phyloP scores from a whole-genome alignment of 208 protist genomes.

The Leishmania martiniquensis region DNA sequence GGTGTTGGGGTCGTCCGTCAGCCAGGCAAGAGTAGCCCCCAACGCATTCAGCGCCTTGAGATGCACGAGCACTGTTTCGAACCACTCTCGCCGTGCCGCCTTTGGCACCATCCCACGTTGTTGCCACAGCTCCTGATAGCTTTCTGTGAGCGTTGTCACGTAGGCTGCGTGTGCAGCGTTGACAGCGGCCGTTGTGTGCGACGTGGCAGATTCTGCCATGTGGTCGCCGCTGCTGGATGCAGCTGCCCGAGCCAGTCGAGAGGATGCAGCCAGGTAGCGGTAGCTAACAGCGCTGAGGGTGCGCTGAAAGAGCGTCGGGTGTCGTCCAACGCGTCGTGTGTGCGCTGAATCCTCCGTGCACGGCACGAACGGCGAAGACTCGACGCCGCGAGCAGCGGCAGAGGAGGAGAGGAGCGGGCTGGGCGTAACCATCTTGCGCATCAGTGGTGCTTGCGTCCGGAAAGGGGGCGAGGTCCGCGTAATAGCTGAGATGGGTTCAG shows the following conservation, averaged over 20 bases:
- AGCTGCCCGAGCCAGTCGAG: slow-evolving; percentile 8
- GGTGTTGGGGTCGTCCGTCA: slow-evolving; percentile 8
- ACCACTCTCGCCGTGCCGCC: slow-evolving; percentile 52
- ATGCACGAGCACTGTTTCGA: slow-evolving; percentile 47
- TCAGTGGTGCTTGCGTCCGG: neutral
- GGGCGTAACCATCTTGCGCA: neutral
- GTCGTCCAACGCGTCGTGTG: slow-evolving; percentile 26
- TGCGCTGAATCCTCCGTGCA: slow-evolving; percentile 56
- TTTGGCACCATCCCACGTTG: slow-evolving; percentile 20
- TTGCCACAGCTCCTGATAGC: slow-evolving; percentile 32
- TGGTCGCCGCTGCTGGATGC: neutral
- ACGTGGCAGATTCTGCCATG: neutral
- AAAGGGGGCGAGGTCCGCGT: neutral
- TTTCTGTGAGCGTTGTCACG: slow-evolving; percentile 12
- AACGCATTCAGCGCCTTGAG: slow-evolving; percentile 22
- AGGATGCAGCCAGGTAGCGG: slow-evolving; percentile 12
- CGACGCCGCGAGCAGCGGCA: neutral
- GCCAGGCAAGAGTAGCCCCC: slow-evolving; percentile 17
- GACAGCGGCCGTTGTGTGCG: neutral
- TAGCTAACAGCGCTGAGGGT: slow-evolving; percentile 36
- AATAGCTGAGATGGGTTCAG: neutral
- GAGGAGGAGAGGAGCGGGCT: neutral
- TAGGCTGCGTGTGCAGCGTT: neutral
- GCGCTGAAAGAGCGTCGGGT: slow-evolving; percentile 38
- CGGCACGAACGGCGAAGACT: slow-evolving; percentile 42